Base-by-base conservation (phyloP, 2,329 filamentous ascomycete genomes). In the Zalaria obscura region DNA sequence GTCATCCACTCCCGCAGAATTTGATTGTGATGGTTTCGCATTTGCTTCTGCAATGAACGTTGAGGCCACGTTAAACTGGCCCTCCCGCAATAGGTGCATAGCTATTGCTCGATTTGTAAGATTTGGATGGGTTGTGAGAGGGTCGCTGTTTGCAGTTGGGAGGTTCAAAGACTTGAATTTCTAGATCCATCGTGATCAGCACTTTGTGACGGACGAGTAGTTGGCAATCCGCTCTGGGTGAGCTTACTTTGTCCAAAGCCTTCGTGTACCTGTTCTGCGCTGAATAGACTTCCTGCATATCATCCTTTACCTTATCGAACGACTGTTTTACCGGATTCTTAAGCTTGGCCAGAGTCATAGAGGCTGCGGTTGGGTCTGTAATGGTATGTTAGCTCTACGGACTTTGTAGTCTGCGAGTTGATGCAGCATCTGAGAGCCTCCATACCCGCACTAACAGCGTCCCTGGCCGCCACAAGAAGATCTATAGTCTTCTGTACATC, bases 41-140 rank as follows among this genome's bases (percentile, higher is more conserved):
- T 36, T 40, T 25, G 41, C 41, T 39, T 48, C 91, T 9, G 73
- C 67, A 38, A 94, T 75, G 52, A 98, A 95, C 1, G 80, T 86
- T 10, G 80, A 78, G 8, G 89, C 89, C 2, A 94, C 88, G 25
- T 72, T 73, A 60, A 98, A 98, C 56, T 94, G 83, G 38, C 91
- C 91, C 64, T 96, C 89, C 34, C 91, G 83, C 33, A 98, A 73
- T 25, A 98, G 73, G 57, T 98, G 91, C 87, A 96, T 95, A 6
- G 84, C 84, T 52, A 98, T 93, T 5, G 91, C 89, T 43, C 88
- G 78, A 63, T 95, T 93, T 56, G 96, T 85, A 8, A 95, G 70
- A 10, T 73, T 69, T 3, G 82, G 73, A 49, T 93, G 78, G 18
- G 79, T 74, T 1, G 76, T 78, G 60, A 95, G 77, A 29, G 79